Conservation (phyloP, 2,329 filamentous ascomycete genomes). For the Boeremia exigua region DNA sequence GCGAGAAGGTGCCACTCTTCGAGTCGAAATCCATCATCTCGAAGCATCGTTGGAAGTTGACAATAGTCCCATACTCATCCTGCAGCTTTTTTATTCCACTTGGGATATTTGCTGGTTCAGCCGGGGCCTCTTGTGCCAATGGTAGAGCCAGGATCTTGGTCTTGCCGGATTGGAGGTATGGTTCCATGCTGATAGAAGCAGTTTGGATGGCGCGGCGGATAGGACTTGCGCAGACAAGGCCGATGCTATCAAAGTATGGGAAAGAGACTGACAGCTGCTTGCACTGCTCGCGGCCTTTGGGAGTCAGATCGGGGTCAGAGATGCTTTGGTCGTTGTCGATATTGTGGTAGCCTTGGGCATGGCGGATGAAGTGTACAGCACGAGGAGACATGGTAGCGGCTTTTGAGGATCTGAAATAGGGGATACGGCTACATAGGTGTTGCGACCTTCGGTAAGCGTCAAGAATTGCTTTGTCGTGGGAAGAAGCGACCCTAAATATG, state of each 20-base stretch:
- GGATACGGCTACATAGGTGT: no score
- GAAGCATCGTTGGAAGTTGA: constrained; percentile 8
- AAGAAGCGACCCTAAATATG: no score
- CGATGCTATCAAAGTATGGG: constrained; percentile 63
- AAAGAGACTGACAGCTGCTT: constrained; percentile 66
- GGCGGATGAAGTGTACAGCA: constrained; percentile 63
- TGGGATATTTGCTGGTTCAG: constrained; percentile 17
- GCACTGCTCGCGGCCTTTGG: constrained; percentile 76
- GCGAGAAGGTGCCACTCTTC: constrained; percentile 11
- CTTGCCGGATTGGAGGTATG: constrained; percentile 27
- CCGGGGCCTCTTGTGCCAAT: constrained; percentile 13
- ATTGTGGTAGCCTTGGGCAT: constrained; percentile 80
- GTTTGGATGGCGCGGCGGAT: constrained; percentile 82
- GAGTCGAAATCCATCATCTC: constrained; percentile 1
- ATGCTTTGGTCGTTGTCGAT: constrained; percentile 69
- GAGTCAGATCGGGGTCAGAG: constrained; percentile 77
- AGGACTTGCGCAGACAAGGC: constrained; percentile 78
- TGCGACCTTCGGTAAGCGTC: no score
- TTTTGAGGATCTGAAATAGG: no score
- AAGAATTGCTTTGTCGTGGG: no score
- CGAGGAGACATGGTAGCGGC: constrained; percentile 23
- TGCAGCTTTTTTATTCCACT: constrained; percentile 3
- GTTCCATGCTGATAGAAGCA: constrained; percentile 70
- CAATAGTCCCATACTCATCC: constrained; percentile 1
- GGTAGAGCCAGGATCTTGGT: constrained; percentile 16